Evolutionary conservation across 768 basidiomycete genomes (phyloP), one percentile per base, ranked within the genome.

Genomic region (Lentinula edodes): DNA sequence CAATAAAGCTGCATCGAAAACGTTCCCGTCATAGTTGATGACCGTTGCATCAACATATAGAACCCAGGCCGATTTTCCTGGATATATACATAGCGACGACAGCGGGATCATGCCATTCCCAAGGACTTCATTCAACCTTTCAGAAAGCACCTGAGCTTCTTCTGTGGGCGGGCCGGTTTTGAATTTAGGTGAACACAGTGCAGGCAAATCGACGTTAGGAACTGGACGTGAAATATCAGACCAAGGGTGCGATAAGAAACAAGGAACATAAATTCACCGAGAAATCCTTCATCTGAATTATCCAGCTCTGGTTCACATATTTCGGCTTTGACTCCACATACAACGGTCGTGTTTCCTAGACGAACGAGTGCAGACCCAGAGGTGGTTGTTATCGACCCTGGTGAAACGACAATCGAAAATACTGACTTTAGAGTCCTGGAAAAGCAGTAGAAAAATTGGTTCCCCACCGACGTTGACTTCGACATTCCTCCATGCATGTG

Each of bases 21-120:
- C 90, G 69, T 98, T 98, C 5, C 97, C 97, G 71, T 98, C 95
- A 70, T 96, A 97, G 75, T 97, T 98, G 65, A 99, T 92, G 70
- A 96, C 98, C 0, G 89, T 91, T 34, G 91, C 86, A 66, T 99
- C 97, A 66, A 98, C 81, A 69, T 98, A 98, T n/a, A 98, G 80
- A 34, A 90, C 89, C 94, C 95, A 99, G 0, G 79, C 94, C 0
- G 93, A 82, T 70, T 89, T 91, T 3, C 86, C 87, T 0, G 84
- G 82, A 15, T 90, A 81, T 61, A 99, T 97, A 70, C 88, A 89
- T 3, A 98, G 83, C 4, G 86, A 83, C 2, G 80, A 71, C 2
- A 87, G 80, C 0, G 90, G 78, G 7, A 98, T 64, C 13, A 89
- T 69, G 20, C 80, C 80, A 67, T 62, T 94, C 91, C 86, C 78